A percentile compares a stretch with the other conserved stretches of the same genome.
These are phyloP conservation scores for Xylariomycetidae sp. DNA, from an alignment of 2,329 filamentous ascomycete species.

Conservation along the genomic window DNA sequence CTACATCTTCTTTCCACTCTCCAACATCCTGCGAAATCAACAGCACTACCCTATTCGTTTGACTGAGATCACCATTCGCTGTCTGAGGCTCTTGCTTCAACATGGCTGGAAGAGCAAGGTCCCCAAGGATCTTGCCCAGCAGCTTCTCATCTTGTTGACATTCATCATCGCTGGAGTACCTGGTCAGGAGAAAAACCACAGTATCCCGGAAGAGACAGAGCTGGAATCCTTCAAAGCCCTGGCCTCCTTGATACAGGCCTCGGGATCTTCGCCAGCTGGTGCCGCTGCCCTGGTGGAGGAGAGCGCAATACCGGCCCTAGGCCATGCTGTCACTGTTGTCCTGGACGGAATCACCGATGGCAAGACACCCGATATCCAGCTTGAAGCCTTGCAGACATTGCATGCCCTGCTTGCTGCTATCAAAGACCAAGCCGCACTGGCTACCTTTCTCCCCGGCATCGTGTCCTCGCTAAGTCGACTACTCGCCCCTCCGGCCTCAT, in stretches of 20 bases:
- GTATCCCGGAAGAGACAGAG: constrained; percentile 66
- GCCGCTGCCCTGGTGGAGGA: constrained; percentile 46
- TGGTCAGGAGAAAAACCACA: constrained; percentile 41
- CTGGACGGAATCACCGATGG: constrained; percentile 66
- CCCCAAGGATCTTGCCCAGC: constrained; percentile 66
- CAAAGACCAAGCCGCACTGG: constrained; percentile 66
- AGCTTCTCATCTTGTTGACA: constrained; percentile 78
- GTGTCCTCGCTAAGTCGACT: constrained; percentile 75
- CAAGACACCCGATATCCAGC: constrained; percentile 60
- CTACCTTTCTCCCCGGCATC: constrained; percentile 81
- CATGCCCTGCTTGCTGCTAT: constrained; percentile 57
- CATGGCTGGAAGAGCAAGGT: constrained; percentile 75
- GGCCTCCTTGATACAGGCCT: constrained; percentile 55
- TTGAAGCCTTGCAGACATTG: constrained; percentile 62
- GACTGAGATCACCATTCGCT: constrained; percentile 71
- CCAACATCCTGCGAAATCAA: constrained; percentile 74
- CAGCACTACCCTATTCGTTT: constrained; percentile 64
- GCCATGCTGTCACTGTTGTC: constrained; percentile 74
- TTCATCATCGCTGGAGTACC: constrained; percentile 73
- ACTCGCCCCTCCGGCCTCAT: constrained; percentile 59
- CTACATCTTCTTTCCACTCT: constrained; percentile 91
- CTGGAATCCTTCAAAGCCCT: constrained; percentile 67
- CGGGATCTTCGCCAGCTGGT: constrained; percentile 44
- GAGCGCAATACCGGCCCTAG: constrained; percentile 68
- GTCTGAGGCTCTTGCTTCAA: constrained; percentile 65